Evolutionary conservation across 768 basidiomycete genomes (phyloP).

Genomic region (Leccinum pellstonianum): DNA sequence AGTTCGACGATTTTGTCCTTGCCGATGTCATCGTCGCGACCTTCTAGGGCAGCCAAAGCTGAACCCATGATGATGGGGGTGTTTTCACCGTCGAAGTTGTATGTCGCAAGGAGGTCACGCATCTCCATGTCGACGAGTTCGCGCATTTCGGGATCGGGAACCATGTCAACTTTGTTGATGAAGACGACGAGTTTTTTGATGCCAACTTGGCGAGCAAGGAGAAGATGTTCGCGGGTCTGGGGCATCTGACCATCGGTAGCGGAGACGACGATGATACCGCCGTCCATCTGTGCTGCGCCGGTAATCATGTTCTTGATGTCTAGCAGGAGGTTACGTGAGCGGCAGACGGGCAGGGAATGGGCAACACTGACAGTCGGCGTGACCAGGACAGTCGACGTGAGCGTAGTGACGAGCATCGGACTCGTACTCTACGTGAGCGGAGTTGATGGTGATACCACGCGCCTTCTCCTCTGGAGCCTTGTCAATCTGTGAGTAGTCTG

Average conservation of each 20-base stretch:
- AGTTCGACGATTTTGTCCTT: slow-evolving; percentile 77
- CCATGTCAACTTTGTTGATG: slow-evolving; percentile 99
- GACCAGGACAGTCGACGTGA: slow-evolving; percentile 97
- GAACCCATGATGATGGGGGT: slow-evolving; percentile 99
- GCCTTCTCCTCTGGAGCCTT: slow-evolving; percentile 99
- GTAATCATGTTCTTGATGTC: slow-evolving; percentile 99
- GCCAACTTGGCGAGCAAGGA: slow-evolving; percentile 97
- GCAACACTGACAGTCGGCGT: slow-evolving; percentile 78
- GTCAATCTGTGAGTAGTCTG: slow-evolving; percentile 97
- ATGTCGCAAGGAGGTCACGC: slow-evolving; percentile 87
- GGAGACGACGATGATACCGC: slow-evolving; percentile 93
- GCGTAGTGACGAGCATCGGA: slow-evolving; percentile 88
- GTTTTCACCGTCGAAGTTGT: slow-evolving; percentile 95
- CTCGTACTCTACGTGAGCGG: slow-evolving; percentile 98
- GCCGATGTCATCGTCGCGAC: slow-evolving; percentile 78
- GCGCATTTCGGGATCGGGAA: slow-evolving; percentile 96
- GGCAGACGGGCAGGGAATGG: background rate
- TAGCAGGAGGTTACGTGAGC: slow-evolving; percentile 29
- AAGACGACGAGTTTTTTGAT: slow-evolving; percentile 97
- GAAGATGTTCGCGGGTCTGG: slow-evolving; percentile 96
- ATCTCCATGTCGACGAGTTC: slow-evolving; percentile 99
- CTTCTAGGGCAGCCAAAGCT: slow-evolving; percentile 92
- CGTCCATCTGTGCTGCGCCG: slow-evolving; percentile 97
- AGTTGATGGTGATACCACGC: slow-evolving; percentile 99
- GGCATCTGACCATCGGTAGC: slow-evolving; percentile 99